Percentiles rank a stretch among this genome's conserved stretches.
These are phyloP conservation scores for Metschnikowia corniflorae DNA, from an alignment of 805 yeast genomes.

Conservation along the genomic window DNA sequence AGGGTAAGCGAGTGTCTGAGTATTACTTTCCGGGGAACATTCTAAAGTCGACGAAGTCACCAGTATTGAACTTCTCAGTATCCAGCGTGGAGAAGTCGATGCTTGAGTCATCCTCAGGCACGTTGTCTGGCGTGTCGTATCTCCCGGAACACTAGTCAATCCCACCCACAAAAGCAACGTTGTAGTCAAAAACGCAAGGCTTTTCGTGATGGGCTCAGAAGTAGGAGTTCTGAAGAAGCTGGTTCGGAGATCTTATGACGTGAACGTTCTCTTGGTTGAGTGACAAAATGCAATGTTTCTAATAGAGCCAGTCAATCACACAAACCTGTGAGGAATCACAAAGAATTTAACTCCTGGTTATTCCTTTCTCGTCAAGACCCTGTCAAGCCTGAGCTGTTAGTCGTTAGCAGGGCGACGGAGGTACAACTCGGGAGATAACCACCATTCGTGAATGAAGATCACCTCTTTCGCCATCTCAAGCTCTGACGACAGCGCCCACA, in stretches of 20 bases:
- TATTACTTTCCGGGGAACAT: slow-evolving; percentile 95
- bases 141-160: slow-evolving; percentile 94
- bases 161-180: slow-evolving; percentile 91
- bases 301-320: slow-evolving; percentile 94
- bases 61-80: slow-evolving; percentile 31
- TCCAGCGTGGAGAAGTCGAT: slow-evolving; percentile 31
- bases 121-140: slow-evolving; percentile 95
- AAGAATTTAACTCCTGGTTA: slow-evolving; percentile 92
- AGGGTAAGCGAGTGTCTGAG: slow-evolving; percentile 95
- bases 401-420: slow-evolving; percentile 92
- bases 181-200: slow-evolving; percentile 78
- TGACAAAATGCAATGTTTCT: slow-evolving; percentile 87
- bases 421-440: slow-evolving; percentile 93
- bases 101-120: slow-evolving; percentile 67
- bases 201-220: slow-evolving; percentile 99
- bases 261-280: slow-evolving; percentile 78
- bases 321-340: slow-evolving; percentile 89
- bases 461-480: slow-evolving; percentile 91
- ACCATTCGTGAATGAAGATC: slow-evolving; percentile 96
- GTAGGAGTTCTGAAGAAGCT: slow-evolving; percentile 83
- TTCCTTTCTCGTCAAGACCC: slow-evolving; percentile 84
- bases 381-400: slow-evolving; percentile 88
- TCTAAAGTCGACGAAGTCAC: slow-evolving; percentile 50
- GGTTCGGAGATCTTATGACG: slow-evolving; percentile 93
- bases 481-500: slow-evolving; percentile 94